Evolutionary conservation across 2,329 filamentous ascomycete genomes (phyloP).

Genomic region (Aspergillus cejpii): DNA sequence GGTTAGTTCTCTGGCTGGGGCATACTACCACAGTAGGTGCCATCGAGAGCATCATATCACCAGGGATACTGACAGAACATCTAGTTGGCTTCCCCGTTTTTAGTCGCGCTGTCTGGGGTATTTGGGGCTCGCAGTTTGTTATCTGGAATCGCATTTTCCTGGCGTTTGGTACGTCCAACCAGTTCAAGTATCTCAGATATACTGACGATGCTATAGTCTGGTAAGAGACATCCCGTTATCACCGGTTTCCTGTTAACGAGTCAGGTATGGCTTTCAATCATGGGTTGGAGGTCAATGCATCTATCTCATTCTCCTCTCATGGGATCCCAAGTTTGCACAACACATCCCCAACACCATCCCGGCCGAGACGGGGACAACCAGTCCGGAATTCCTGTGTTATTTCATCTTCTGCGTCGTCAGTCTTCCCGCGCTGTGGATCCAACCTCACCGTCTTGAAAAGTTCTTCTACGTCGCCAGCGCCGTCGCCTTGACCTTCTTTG

Average conservation of each 20-base stretch:
- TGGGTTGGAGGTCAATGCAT: constrained; percentile 45
- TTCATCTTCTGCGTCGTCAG: constrained; percentile 43
- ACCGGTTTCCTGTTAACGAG: background rate
- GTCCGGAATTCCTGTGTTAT: constrained; percentile 42
- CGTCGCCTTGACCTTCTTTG: constrained; percentile 39
- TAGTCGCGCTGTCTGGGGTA: constrained; percentile 30
- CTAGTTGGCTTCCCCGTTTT: constrained; percentile 31
- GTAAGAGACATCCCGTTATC: background rate
- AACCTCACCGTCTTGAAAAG: constrained; percentile 40
- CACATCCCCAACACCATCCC: constrained; percentile 43
- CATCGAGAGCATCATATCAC: background rate
- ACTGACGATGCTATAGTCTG: background rate
- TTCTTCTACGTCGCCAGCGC: constrained; percentile 41
- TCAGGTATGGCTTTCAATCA: constrained; percentile 36
- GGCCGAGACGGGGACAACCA: constrained; percentile 40
- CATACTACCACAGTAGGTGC: constrained; percentile 35
- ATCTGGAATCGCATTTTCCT: constrained; percentile 22
- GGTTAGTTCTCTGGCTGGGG: constrained; percentile 41
- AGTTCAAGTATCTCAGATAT: background rate
- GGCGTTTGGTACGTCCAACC: constrained; percentile 32
- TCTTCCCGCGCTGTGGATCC: constrained; percentile 43
- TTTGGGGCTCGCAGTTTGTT: constrained; percentile 23
- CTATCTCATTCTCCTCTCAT: constrained; percentile 44
- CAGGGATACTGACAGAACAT: background rate
- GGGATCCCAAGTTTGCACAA: constrained; percentile 41